Base-by-base conservation (phyloP, 192 early-diverging fungal species). In the Allomyces javanicus region DNA sequence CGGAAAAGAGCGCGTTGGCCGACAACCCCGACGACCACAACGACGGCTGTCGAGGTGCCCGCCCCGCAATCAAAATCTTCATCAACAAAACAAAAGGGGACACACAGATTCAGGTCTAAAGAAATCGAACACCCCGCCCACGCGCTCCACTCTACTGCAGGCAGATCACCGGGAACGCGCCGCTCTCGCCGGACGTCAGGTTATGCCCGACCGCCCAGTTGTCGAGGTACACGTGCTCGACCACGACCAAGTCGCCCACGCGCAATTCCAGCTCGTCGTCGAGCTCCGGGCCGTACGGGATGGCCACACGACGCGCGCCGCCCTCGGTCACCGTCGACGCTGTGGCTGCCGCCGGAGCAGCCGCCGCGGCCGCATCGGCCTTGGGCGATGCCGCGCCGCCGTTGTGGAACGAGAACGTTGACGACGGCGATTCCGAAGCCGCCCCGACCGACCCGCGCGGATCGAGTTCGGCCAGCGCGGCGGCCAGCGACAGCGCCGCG, bases 141-240 rank as follows among this genome's bases (percentile, higher is more conserved):
- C 5, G 9, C 3, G 33, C 33, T 40, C 33, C 9, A n/a, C 33
- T 40, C 50, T 58, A 58, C 50, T 58, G 17, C 12, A 75, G 64
- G 44, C 76, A 77, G 6, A 67, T 72, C 10, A 77, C 23, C 0
- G 76, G 76, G 72, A 77, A 77, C 14, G 76, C 76, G 4, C 76
- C 76, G 9, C 25, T 63, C 55, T 69, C 50, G 24, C 69, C 71
- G 19, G 73, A 69, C 61, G 24, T 33, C 22, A 68, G 27, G 50
- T 74, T 78, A 25, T 50, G 55, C 4, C 76, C 76, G 19, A 74
- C 25, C 10, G 72, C 76, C 76, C 76, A 77, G 14, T 76, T 76
- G 40, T 77, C 76, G 27, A 78, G 73, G 63, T 76, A 77, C 43
- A 62, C 24, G 33, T 72, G 40, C 11, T 44, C 58, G 55, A 77